A percentile compares a stretch with the other conserved stretches of the same genome.
phyloP scores from a whole-genome alignment of 129 eudicot genomes.

The Oenanthe sinensis region DNA sequence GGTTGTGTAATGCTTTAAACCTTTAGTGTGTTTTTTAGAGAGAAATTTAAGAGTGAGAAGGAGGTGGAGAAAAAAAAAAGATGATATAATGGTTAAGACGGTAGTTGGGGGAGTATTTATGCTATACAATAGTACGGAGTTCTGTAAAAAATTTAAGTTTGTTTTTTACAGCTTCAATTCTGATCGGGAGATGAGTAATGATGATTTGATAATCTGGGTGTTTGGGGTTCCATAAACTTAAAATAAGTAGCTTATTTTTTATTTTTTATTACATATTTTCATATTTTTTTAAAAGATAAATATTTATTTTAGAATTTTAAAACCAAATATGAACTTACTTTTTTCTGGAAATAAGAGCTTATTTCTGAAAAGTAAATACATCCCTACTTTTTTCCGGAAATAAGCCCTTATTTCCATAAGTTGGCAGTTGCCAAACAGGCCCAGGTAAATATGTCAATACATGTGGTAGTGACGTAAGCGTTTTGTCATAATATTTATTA shows the following conservation, averaged over 20 bases:
- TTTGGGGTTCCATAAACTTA: too few relatives aligned
- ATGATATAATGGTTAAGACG: conserved; percentile 1
- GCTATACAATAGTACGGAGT: background rate
- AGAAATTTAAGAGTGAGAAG: background rate
- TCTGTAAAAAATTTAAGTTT: background rate
- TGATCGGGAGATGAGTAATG: background rate
- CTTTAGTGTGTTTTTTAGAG: conserved; percentile 5
- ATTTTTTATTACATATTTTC: too few relatives aligned
- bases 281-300: too few relatives aligned
- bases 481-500: conserved; percentile 9
- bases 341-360: too few relatives aligned
- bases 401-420: too few relatives aligned
- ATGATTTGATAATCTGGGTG: conserved; percentile 6
- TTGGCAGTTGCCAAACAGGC: too few relatives aligned
- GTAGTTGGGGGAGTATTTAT: conserved; percentile 21
- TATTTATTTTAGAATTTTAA: too few relatives aligned
- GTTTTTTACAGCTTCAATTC: conserved; percentile 18
- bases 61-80: background rate
- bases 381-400: too few relatives aligned
- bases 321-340: too few relatives aligned
- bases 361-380: too few relatives aligned
- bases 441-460: background rate
- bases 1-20: background rate
- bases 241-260: too few relatives aligned
- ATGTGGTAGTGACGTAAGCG: conserved; percentile 24